phyloP scores from a whole-genome alignment of 2,329 filamentous ascomycete species.

The Apiospora phragmitis region DNA sequence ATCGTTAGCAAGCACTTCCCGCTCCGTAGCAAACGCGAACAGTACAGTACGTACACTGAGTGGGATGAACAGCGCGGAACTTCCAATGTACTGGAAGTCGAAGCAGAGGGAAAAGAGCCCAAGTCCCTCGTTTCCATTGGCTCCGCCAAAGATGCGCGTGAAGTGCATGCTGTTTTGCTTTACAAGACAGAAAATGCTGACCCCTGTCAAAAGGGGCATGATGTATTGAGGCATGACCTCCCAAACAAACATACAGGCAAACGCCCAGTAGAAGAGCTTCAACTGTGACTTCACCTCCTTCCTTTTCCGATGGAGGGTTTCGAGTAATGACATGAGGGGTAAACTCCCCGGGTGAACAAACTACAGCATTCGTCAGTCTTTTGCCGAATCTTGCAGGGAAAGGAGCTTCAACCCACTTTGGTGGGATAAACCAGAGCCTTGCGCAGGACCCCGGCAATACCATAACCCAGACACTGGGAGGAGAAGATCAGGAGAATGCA shows the following conservation, averaged over 20 bases:
- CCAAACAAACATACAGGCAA: constrained; percentile 43
- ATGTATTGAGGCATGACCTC: constrained; percentile 50
- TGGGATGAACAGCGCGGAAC: constrained; percentile 15
- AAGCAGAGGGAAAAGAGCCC: constrained; percentile 42
- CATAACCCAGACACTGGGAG: constrained; percentile 50
- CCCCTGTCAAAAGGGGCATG: constrained; percentile 38
- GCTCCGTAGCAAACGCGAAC: no score
- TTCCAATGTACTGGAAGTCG: constrained; percentile 45
- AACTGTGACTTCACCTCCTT: constrained; percentile 39
- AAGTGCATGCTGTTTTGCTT: constrained; percentile 42
- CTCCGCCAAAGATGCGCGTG: constrained; percentile 43
- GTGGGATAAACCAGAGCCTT: constrained; percentile 47
- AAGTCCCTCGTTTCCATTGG: constrained; percentile 43
- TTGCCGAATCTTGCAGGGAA: background rate
- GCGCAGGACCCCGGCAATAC: constrained; percentile 48
- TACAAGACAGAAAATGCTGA: constrained; percentile 44
- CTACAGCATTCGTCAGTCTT: background rate
- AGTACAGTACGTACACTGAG: background rate
- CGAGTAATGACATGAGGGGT: constrained; percentile 31
- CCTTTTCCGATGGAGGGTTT: constrained; percentile 26
- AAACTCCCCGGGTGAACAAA: constrained; percentile 36
- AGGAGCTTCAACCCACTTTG: constrained; percentile 37
- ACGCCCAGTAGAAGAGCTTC: constrained; percentile 40
- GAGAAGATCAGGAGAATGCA: constrained; percentile 47
- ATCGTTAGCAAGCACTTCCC: background rate